phyloP scores from a whole-genome alignment of 306 rosid species.

The Datisca glomerata region DNA sequence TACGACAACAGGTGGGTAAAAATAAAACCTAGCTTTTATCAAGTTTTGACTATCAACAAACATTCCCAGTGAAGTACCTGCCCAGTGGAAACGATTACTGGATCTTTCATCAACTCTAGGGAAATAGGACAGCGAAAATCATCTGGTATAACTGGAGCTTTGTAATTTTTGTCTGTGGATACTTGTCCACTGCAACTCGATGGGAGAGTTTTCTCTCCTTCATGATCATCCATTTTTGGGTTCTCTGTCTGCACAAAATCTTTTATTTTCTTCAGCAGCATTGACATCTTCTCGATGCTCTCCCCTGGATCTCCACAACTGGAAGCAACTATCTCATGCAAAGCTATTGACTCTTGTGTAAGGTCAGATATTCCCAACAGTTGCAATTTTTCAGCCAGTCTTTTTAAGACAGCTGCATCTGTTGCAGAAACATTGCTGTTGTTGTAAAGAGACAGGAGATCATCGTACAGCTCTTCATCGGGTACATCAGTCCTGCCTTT shows the following conservation, averaged over 20 bases:
- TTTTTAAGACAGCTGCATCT: slow-evolving; percentile 48
- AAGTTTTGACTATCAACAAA: background rate
- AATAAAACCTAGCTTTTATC: too few species aligned
- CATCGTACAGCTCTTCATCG: slow-evolving; percentile 60
- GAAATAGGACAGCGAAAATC: slow-evolving; percentile 98
- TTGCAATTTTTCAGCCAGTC: slow-evolving; percentile 67
- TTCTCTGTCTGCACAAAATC: slow-evolving; percentile 79
- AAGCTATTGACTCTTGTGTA: slow-evolving; percentile 76
- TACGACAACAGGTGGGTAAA: too few species aligned
- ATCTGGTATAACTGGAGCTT: slow-evolving; percentile 53
- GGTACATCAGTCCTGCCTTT: slow-evolving; percentile 68
- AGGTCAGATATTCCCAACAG: slow-evolving; percentile 72
- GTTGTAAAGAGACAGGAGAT: slow-evolving; percentile 46
- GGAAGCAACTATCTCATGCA: slow-evolving; percentile 81
- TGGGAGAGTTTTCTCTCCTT: slow-evolving; percentile 28
- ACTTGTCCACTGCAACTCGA: slow-evolving; percentile 37
- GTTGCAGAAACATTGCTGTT: slow-evolving; percentile 34
- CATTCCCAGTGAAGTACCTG: slow-evolving; percentile 44
- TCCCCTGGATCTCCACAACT: slow-evolving; percentile 83
- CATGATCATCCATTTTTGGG: slow-evolving; percentile 36
- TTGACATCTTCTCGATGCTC: slow-evolving; percentile 76
- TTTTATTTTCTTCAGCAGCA: slow-evolving; percentile 72
- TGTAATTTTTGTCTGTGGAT: slow-evolving; percentile 38
- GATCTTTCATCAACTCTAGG: slow-evolving; percentile 91
- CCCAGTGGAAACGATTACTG: slow-evolving; percentile 97